A percentile compares a stretch with the other conserved stretches of the same genome.
Conservation (phyloP, 1,139 yeast genomes). For the Sugiyamaella sp. region DNA sequence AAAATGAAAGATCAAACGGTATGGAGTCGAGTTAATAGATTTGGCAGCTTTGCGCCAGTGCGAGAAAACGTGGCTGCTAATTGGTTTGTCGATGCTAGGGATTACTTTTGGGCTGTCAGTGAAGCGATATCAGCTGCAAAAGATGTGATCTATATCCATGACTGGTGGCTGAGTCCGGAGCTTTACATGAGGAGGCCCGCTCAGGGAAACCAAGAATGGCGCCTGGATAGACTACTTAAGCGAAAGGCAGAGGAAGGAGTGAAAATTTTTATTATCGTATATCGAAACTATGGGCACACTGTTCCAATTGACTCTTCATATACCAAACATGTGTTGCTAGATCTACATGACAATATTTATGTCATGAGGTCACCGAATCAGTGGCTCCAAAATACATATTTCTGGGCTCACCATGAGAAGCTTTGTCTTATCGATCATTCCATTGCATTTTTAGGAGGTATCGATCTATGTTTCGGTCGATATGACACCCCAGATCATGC, state of each 20-base stretch:
- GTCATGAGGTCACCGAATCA: slow-evolving; percentile 96
- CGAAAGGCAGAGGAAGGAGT: slow-evolving; percentile 95
- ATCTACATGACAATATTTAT: slow-evolving; percentile 82
- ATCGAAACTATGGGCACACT: slow-evolving; percentile 91
- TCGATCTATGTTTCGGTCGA: slow-evolving; percentile 93
- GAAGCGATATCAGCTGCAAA: slow-evolving; percentile 92
- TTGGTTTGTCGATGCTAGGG: slow-evolving; percentile 97
- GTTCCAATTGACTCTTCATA: slow-evolving; percentile 93
- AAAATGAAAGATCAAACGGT: slow-evolving; percentile 67
- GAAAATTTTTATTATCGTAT: slow-evolving; percentile 88
- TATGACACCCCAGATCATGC: slow-evolving; percentile 97
- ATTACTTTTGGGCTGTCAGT: slow-evolving; percentile 95
- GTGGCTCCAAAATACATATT: slow-evolving; percentile 85
- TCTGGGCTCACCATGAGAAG: slow-evolving; percentile 99
- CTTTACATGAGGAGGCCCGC: slow-evolving; percentile 91
- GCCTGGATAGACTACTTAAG: slow-evolving; percentile 85
- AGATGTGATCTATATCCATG: slow-evolving; percentile 93
- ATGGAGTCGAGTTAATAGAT: slow-evolving; percentile 77
- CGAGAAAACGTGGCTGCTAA: slow-evolving; percentile 85
- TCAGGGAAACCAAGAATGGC: slow-evolving; percentile 91
- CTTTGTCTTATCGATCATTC: slow-evolving; percentile 84
- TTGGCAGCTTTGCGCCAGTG: slow-evolving; percentile 91
- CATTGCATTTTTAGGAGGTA: slow-evolving; percentile 90
- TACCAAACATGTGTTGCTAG: slow-evolving; percentile 90
- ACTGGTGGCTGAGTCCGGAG: slow-evolving; percentile 99